Conservation (phyloP, 2,329 filamentous ascomycete species). For the Neonectria punicea region DNA sequence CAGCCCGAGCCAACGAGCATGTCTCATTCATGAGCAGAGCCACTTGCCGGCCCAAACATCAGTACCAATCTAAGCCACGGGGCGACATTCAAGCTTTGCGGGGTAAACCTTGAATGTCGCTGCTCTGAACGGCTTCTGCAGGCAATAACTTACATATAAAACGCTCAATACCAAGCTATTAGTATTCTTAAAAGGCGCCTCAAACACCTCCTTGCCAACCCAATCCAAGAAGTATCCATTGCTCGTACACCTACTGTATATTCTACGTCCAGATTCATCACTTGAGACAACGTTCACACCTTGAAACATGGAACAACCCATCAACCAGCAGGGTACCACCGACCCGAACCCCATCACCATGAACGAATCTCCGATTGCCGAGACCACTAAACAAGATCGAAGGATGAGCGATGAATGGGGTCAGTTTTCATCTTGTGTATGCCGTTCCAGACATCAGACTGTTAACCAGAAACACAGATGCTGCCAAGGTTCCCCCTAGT, state of each 20-base stretch:
- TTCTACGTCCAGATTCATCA: neutral
- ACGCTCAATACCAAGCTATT: neutral
- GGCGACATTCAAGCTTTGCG: slow-evolving; percentile 39
- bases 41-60: neutral
- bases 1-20: slow-evolving; percentile 1
- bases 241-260: neutral
- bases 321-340: slow-evolving; percentile 39
- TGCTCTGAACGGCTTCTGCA: slow-evolving; percentile 7
- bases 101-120: slow-evolving; percentile 35
- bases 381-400: slow-evolving; percentile 45
- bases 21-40: slow-evolving; percentile 1
- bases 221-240: neutral
- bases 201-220: neutral
- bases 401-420: slow-evolving; percentile 61
- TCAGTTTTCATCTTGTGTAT: slow-evolving; percentile 42
- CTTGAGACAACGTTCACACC: neutral
- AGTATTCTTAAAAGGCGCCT: neutral
- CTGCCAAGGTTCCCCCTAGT: slow-evolving; percentile 73
- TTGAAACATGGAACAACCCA: slow-evolving; percentile 38
- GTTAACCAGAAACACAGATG: slow-evolving; percentile 56
- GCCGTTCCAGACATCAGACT: neutral
- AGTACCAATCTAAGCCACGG: slow-evolving; percentile 9
- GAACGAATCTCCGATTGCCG: slow-evolving; percentile 46
- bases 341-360: slow-evolving; percentile 34
- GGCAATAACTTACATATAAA: neutral